Base-by-base conservation (phyloP, 257 asterid species). In the Solanum bulbocastanum region DNA sequence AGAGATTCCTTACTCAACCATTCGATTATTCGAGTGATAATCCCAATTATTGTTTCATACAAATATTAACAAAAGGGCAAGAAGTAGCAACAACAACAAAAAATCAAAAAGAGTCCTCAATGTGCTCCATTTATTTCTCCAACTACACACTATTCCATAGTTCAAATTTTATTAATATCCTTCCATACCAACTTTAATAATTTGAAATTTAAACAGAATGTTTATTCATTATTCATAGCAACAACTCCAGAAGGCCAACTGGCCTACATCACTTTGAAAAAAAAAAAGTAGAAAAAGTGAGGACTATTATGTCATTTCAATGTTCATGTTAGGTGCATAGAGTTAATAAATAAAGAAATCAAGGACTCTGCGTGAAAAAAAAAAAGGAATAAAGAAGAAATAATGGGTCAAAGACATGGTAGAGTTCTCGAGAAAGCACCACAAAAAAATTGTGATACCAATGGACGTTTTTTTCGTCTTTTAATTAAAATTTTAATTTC, bases 201-300 rank as follows among this genome's bases (percentile, higher is more conserved):
- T 79, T 79, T 79, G 16, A 79, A 79, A 79, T 79, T 79, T 79
- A 79, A 79, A 79, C 84, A 44, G 84, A 79, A 79, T 79, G 84
- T 79, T 79, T 27, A 44, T 14, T 44, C 68, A 82, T 82, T 49
- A 49, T 82, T 46, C 49, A 32, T 65, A 49, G 42, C 62, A 82
- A 30, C 68, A 18, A 82, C 68, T 82, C 68, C 85, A 76, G 10
- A 37, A 75, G 58, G 56, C 83, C 60, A 76, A 76, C 58, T 40
- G 85, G 42, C 85, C 69, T 30, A 46, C 69, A 27, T 81, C 40
- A 81, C 13, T 49, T 76, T 49, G 1, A 16, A 9, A 3, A 3
- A 9, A 9, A 1, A 14, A 42, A 15, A 10, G 23, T 46, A 81
- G n/a, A 81, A 82, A 82, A 18, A 13, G 69, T 30, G 11, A 82